Conservation (phyloP, 495 filamentous ascomycete genomes). For the Neurospora terricola region DNA sequence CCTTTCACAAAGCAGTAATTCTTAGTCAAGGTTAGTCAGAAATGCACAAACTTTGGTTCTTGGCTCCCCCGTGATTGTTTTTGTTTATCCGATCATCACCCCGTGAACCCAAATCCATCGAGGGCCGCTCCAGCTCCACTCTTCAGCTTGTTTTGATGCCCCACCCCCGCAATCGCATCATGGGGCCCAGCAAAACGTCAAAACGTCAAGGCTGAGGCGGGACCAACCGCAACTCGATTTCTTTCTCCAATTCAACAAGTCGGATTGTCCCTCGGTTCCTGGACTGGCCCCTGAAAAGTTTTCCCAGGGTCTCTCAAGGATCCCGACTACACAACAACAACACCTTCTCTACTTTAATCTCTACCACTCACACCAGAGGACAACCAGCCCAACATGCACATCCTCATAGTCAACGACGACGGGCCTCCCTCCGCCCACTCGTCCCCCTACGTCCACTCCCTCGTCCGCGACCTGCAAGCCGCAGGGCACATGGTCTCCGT, state of each 20-base stretch:
- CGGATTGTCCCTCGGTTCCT: background rate
- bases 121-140: background rate
- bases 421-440: constrained; percentile 85
- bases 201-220: constrained; percentile 1
- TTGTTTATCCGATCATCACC: background rate
- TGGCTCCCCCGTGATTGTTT: background rate
- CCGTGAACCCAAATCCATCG: background rate
- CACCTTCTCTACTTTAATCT: no score
- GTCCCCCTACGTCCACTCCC: constrained; percentile 85
- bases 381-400: constrained; percentile 25
- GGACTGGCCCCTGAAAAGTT: background rate
- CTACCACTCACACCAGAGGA: background rate
- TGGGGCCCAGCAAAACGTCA: constrained; percentile 1
- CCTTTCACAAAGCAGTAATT: background rate
- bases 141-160: background rate
- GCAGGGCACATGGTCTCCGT: constrained; percentile 80
- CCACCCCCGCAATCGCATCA: background rate
- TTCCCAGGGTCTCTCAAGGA: background rate
- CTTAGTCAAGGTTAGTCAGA: background rate
- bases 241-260: background rate
- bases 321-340: background rate
- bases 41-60: background rate
- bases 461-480: constrained; percentile 65
- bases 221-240: background rate
- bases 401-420: constrained; percentile 70